Evolutionary conservation across 331 rosid species (phyloP), one percentile per base, ranked within the genome.

Genomic region (Phaseolus coccineus): DNA sequence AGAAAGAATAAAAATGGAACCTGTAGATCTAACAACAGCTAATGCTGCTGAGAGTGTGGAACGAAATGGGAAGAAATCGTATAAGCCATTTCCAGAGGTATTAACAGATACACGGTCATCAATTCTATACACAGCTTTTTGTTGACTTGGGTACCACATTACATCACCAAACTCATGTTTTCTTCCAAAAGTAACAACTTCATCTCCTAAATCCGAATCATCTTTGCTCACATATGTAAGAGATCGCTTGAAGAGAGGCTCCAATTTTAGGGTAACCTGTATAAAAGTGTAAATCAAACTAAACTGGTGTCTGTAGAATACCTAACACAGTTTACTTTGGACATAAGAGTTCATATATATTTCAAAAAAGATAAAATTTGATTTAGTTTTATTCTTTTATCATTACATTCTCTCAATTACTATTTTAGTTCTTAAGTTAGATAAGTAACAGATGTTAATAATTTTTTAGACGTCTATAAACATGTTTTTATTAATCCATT

Each of bases 141-240:
- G 85, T 13, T 91, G 92, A 70, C 84, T 77, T 3, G 94, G 97
- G 14, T 83, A 81, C 93, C 93, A 89, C 3, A 40, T 15, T 14
- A 91, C 72, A 65, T 91, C 96, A 0, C 67, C 97, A 74, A 89
- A 91, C 79, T 89, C 94, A 22, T 91, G 92, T 13, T 81, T 50
- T 22, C 63, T 78, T 1, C 94, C 97, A 48, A 91, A 88, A 12
- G 11, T 68, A 6, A 74, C 5, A 30, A 84, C 69, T 77, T 85
- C 57, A 56, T 90, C 94, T 39, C 87, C 89, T 77, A 89, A 85
- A 82, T 87, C 92, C 0, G 64, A 64, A 66, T 91, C 97, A 35
- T 67, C 27, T 80, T 83, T 87, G 1, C 63, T 56, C 50, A 80
- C 5, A 47, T 79, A 90, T 16, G 89, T 88, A 33, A 91, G 25